phyloP scores from a whole-genome alignment of 768 basidiomycete genomes.

The Lenzites betulinus region DNA sequence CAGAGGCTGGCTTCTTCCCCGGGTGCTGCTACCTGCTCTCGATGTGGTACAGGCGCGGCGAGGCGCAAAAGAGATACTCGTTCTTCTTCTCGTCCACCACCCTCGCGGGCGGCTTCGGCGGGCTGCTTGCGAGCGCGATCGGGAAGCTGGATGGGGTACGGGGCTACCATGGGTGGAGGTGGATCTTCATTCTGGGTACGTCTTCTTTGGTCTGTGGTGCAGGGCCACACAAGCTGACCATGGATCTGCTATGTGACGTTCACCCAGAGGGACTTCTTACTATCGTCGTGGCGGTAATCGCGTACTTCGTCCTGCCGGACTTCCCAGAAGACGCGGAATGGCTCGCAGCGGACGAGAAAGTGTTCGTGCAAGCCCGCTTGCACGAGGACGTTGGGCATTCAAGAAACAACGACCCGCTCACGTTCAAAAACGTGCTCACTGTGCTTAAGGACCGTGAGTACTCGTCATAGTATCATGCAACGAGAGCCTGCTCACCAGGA shows the following conservation, averaged over 20 bases:
- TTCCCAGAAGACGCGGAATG: constrained; percentile 36
- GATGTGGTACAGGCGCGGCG: constrained; percentile 41
- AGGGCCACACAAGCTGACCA: background rate
- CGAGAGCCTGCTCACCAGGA: background rate
- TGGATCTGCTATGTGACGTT: background rate
- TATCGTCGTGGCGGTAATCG: constrained; percentile 31
- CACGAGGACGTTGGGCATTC: constrained; percentile 33
- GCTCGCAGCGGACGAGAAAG: constrained; percentile 33
- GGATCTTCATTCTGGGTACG: constrained; percentile 36
- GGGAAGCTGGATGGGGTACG: constrained; percentile 36
- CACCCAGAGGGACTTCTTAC: constrained; percentile 40
- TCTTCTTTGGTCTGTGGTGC: background rate
- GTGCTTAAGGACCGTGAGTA: constrained; percentile 32
- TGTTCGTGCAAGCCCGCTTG: constrained; percentile 32
- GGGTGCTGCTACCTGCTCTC: constrained; percentile 36
- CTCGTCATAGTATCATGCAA: too few relatives aligned
- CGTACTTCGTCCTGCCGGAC: constrained; percentile 39
- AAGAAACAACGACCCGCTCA: constrained; percentile 24
- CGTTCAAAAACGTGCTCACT: constrained; percentile 20
- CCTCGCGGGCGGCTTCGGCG: constrained; percentile 41
- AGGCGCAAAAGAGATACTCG: constrained; percentile 37
- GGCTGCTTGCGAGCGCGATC: constrained; percentile 36
- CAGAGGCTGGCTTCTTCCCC: constrained; percentile 31
- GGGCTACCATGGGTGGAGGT: constrained; percentile 34
- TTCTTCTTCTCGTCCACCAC: constrained; percentile 45